phyloP scores from a whole-genome alignment of 306 rosid species.

The Sechiopsis laciniata region DNA sequence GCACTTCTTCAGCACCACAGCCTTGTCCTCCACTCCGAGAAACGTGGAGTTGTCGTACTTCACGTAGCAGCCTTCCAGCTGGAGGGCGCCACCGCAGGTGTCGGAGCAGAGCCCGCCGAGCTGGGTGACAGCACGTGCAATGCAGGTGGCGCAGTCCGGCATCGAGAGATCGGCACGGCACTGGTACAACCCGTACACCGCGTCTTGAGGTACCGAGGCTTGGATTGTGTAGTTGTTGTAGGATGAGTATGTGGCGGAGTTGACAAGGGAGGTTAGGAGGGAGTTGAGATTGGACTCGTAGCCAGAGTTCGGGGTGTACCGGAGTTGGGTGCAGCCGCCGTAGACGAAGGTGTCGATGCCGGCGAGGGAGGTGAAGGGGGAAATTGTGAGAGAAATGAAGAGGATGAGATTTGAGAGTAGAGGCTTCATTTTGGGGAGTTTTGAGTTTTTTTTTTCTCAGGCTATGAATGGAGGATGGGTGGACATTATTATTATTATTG shows the following conservation, averaged over 20 bases:
- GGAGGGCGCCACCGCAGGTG: slow-evolving; percentile 63
- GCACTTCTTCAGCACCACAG: slow-evolving; percentile 65
- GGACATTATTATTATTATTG: too few species aligned
- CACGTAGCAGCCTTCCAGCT: slow-evolving; percentile 73
- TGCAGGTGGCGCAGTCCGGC: slow-evolving; percentile 78
- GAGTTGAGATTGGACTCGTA: slow-evolving; percentile 80
- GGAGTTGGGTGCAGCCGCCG: slow-evolving; percentile 77
- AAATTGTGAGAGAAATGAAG: slow-evolving; percentile 6
- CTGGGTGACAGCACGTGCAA: slow-evolving; percentile 42
- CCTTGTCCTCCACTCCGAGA: slow-evolving; percentile 69
- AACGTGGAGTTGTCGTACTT: slow-evolving; percentile 70
- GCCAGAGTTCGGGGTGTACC: slow-evolving; percentile 46
- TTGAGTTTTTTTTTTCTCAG: too few species aligned
- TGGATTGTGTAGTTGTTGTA: slow-evolving; percentile 73
- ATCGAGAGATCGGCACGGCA: slow-evolving; percentile 88
- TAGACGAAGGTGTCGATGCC: slow-evolving; percentile 52
- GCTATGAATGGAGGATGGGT: too few species aligned
- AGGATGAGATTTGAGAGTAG: neutral
- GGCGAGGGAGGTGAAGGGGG: slow-evolving; percentile 26
- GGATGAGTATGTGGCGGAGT: slow-evolving; percentile 85
- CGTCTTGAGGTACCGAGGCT: slow-evolving; percentile 42
- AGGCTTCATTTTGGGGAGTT: too few species aligned
- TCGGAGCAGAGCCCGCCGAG: slow-evolving; percentile 43
- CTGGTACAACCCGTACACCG: slow-evolving; percentile 68
- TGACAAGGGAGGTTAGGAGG: slow-evolving; percentile 67